Conservation (phyloP, 78 protist species). For the Dictyostelium discoideum region dicty_2.7 NC_007088.5:4223001-4223500, state of each 20-base stretch:
- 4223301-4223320: neutral
- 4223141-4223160: neutral
- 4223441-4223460: neutral
- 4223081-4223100: neutral
- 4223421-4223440: neutral
- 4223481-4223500: neutral
- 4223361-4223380: neutral
- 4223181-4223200: neutral
- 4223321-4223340: neutral
- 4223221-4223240: slow-evolving; percentile 27
- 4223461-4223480: neutral
- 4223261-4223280: neutral
- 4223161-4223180: neutral
- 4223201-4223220: neutral
- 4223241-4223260: neutral
- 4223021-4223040: neutral
- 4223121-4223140: neutral
- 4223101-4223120: neutral
- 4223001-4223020: neutral
- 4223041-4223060: neutral
- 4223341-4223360: too few species aligned
- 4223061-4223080: neutral
- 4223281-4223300: neutral
- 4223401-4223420: neutral
- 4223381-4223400: slow-evolving; percentile 4